Evolutionary conservation across 2,329 filamentous ascomycete species (phyloP), one percentile per base, ranked within the genome.

Genomic region (Arachnomyces sp.): DNA sequence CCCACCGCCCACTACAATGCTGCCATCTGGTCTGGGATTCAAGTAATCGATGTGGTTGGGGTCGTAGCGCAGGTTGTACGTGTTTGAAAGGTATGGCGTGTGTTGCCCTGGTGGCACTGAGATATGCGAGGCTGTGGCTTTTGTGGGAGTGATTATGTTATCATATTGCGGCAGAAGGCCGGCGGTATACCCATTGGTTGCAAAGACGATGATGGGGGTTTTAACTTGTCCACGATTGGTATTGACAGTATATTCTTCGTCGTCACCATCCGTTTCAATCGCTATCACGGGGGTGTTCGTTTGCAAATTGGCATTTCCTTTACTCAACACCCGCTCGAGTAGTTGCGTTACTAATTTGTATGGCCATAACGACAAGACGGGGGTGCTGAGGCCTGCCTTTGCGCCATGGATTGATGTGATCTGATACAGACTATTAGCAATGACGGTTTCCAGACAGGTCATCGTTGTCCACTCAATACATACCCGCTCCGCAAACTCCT

Each of bases 121-220:
- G 12, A 65, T 58, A 4, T 58, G 58, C 37, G 57, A 52, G 44
- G 62, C 63, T 21, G 60, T 53, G 1, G 85, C 87, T 16, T 84
- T 72, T 2, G 84, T 80, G 0, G 89, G 89, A 2, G 89, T 77
- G 46, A 94, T 83, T 7, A 88, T 70, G 47, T 80, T 77, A 7
- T 75, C 69, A 50, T 90, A 82, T 28, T 67, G 56, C 0, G 85
- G 85, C 2, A 90, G 65, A 3, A 95, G 70, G 44, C 80, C 73
- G 1, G 85, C 86, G 0, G 86, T 89, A 60, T 94, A 93, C 3
- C 71, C 89, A 55, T 95, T 95, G 1, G 84, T 90, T 3, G 86
- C 83, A 12, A 94, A 73, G 13, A 95, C 71, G 14, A 94, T 76
- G 28, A 75, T 72, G 9, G 67, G 64, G 1, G 86, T 71, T 0